phyloP scores from a whole-genome alignment of 2,329 filamentous ascomycete genomes.

The Cercospora janseana region DNA sequence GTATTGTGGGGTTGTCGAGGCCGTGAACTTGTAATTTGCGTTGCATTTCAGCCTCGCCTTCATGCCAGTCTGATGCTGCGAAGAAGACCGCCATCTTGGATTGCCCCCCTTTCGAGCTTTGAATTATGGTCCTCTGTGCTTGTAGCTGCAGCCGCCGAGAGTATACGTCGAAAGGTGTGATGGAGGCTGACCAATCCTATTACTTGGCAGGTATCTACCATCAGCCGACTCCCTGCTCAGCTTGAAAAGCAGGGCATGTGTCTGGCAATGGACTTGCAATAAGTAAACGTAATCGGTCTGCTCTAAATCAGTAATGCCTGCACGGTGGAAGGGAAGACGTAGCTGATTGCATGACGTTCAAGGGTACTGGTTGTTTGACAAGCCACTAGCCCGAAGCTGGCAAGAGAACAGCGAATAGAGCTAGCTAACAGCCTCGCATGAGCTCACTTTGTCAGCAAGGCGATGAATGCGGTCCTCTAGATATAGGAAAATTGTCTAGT shows the following conservation, averaged over 20 bases:
- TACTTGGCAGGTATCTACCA: too few relatives aligned
- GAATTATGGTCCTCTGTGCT: background rate
- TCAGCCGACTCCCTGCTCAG: too few relatives aligned
- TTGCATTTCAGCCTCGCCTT: slow-evolving; percentile 7
- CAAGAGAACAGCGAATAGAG: background rate
- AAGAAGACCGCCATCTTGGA: slow-evolving; percentile 4
- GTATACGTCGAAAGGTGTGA: too few relatives aligned
- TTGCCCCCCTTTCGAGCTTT: background rate
- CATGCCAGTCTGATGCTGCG: slow-evolving; percentile 9
- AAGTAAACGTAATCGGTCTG: too few relatives aligned
- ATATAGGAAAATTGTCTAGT: too few relatives aligned
- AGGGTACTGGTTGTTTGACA: background rate
- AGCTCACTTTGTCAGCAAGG: too few relatives aligned
- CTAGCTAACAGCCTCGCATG: too few relatives aligned
- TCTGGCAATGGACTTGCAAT: too few relatives aligned
- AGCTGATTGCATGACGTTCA: background rate
- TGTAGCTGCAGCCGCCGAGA: too few relatives aligned
- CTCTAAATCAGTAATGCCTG: background rate
- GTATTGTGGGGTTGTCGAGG: slow-evolving; percentile 32
- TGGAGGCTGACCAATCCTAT: too few relatives aligned
- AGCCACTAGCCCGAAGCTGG: background rate
- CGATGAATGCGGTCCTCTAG: too few relatives aligned
- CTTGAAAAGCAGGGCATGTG: too few relatives aligned
- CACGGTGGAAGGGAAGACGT: background rate
- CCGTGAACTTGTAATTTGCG: slow-evolving; percentile 4